These are phyloP conservation scores for Eucalyptus caleyi DNA, from an alignment of 345 rosid genomes.

Conservation along the genomic window DNA sequence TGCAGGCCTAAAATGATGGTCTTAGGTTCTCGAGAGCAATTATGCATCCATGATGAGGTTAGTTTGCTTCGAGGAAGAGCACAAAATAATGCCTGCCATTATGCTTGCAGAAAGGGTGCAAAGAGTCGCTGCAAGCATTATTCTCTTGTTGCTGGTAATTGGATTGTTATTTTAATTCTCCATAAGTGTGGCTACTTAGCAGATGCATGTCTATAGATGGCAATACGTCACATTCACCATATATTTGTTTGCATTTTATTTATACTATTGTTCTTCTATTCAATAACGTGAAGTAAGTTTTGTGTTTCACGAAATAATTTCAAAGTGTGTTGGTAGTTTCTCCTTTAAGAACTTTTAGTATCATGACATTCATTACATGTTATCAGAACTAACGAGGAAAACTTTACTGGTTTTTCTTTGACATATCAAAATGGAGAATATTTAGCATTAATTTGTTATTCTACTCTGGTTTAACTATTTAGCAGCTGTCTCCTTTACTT, in stretches of 20 bases:
- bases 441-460: neutral
- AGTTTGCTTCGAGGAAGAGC: conserved; percentile 80
- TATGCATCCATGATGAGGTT: conserved; percentile 82
- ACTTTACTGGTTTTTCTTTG: neutral
- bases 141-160: conserved; percentile 32
- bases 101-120: conserved; percentile 47
- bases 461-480: neutral
- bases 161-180: neutral
- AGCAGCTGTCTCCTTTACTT: neutral
- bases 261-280: neutral
- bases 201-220: neutral
- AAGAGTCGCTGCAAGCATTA: conserved; percentile 49
- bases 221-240: neutral
- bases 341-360: neutral
- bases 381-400: neutral
- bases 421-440: neutral
- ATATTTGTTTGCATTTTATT: neutral
- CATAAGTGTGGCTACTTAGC: neutral
- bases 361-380: neutral
- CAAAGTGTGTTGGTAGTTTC: neutral
- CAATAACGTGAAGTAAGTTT: neutral
- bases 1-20: conserved; percentile 93
- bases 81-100: conserved; percentile 73
- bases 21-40: conserved; percentile 87
- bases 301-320: neutral